Conservation (phyloP, 345 rosid species). For the Sisymbrium irio region DNA sequence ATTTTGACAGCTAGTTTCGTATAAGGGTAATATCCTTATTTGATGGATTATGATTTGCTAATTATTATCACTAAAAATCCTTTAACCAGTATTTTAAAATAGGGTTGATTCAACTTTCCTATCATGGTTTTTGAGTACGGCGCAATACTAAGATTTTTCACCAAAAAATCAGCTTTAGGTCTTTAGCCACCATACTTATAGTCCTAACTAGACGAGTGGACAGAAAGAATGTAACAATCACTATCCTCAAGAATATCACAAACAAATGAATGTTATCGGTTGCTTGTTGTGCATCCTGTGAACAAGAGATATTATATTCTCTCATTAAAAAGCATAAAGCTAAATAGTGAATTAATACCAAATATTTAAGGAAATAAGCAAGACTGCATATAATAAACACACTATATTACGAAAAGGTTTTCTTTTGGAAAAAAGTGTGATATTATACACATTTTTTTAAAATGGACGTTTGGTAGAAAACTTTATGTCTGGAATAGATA, state of each 20-base stretch:
- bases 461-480: slow-evolving; percentile 20
- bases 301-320: not conserved
- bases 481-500: slow-evolving; percentile 12
- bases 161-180: not conserved
- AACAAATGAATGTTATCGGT: not conserved
- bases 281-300: slow-evolving; percentile 7
- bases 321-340: slow-evolving; percentile 9
- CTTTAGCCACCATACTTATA: not conserved
- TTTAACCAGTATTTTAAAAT: not conserved
- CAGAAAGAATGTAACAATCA: slow-evolving; percentile 11
- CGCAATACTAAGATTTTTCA: not conserved
- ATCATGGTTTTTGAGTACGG: not conserved
- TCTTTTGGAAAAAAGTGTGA: slow-evolving; percentile 17
- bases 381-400: not conserved
- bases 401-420: slow-evolving; percentile 1
- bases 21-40: not conserved
- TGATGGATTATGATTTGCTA: not conserved
- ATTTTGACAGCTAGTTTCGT: not conserved
- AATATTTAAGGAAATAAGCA: not conserved
- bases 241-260: slow-evolving; percentile 15
- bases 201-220: slow-evolving; percentile 10
- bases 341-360: not conserved
- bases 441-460: not conserved
- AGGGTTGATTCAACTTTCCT: not conserved
- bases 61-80: not conserved